Percentiles rank a stretch among this genome's conserved stretches.
phyloP scores from a whole-genome alignment of 1,284 basidiomycete species.

The Cutaneotrichosporon sp. region DNA sequence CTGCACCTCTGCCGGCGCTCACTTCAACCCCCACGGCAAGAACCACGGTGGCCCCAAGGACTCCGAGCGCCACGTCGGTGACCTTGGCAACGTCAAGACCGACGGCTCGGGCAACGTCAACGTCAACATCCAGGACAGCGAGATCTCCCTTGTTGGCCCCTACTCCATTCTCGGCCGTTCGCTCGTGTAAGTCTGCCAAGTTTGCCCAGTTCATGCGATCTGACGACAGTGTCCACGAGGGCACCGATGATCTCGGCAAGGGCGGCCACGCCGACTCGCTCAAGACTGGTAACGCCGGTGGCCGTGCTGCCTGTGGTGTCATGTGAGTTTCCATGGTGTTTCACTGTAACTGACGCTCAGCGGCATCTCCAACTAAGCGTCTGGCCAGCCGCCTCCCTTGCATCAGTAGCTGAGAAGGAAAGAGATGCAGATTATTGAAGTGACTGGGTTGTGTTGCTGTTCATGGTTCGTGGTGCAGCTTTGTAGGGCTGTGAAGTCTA shows the following conservation, averaged over 20 bases:
- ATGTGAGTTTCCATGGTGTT: conserved; percentile 44
- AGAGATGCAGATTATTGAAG: background rate
- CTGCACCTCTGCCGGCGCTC: conserved; percentile 65
- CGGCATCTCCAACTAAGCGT: background rate
- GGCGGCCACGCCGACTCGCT: conserved; percentile 63
- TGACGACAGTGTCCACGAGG: conserved; percentile 57
- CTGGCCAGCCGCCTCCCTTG: too few relatives aligned
- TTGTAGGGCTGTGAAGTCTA: too few relatives aligned
- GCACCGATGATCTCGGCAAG: conserved; percentile 66
- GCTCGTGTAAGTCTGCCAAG: conserved; percentile 16
- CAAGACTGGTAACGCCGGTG: conserved; percentile 70
- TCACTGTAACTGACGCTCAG: background rate
- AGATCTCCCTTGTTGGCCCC: conserved; percentile 65
- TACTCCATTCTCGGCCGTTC: conserved; percentile 64
- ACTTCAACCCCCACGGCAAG: conserved; percentile 67
- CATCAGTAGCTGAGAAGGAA: background rate
- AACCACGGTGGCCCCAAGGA: conserved; percentile 61
- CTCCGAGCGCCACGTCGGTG: conserved; percentile 64
- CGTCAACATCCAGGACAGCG: conserved; percentile 58
- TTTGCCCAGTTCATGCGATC: background rate
- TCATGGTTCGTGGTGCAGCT: too few relatives aligned
- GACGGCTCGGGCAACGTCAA: conserved; percentile 56
- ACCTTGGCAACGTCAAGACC: conserved; percentile 64
- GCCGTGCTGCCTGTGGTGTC: conserved; percentile 66
- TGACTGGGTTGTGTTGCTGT: background rate